Evolutionary conservation across 1,284 basidiomycete genomes (phyloP).

Genomic region (Coniferiporia weirii): DNA sequence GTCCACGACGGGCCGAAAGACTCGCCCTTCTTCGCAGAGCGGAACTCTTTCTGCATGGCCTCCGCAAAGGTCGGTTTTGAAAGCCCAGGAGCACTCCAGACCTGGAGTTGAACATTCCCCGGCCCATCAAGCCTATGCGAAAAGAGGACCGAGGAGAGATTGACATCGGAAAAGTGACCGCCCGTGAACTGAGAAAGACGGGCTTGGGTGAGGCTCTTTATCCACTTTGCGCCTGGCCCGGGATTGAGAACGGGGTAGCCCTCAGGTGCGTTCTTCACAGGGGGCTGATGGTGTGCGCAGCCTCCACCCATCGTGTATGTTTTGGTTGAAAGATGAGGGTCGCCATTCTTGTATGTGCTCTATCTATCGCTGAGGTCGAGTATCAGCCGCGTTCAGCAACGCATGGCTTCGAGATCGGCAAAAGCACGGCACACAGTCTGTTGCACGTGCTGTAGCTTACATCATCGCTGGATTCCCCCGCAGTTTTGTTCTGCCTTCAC

Average conservation of each 20-base stretch:
- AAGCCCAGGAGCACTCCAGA: conserved; percentile 82
- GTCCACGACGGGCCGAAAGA: conserved; percentile 92
- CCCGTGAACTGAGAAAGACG: conserved; percentile 71
- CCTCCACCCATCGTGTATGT: too few relatives aligned
- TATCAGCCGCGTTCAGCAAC: too few relatives aligned
- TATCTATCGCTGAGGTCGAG: too few relatives aligned
- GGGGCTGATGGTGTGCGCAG: too few relatives aligned
- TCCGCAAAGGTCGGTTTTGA: conserved; percentile 82
- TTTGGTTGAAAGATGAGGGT: too few relatives aligned
- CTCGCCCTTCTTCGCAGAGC: conserved; percentile 76
- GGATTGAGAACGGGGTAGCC: conserved; percentile 57
- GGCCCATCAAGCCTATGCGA: conserved; percentile 62
- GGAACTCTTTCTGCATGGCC: conserved; percentile 76
- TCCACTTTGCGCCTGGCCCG: conserved; percentile 71
- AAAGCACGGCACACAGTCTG: too few relatives aligned
- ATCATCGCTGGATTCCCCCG: too few relatives aligned
- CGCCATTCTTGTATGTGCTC: too few relatives aligned
- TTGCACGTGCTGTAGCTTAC: too few relatives aligned
- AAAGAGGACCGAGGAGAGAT: conserved; percentile 77
- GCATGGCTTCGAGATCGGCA: too few relatives aligned
- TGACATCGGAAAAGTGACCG: conserved; percentile 75
- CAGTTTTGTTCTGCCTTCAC: too few relatives aligned
- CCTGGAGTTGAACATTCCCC: conserved; percentile 70
- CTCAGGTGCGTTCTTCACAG: not conserved
- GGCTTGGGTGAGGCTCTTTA: conserved; percentile 67